phyloP scores from a whole-genome alignment of 2,329 filamentous ascomycete genomes.

The Ceratocystis colombiana region DNA sequence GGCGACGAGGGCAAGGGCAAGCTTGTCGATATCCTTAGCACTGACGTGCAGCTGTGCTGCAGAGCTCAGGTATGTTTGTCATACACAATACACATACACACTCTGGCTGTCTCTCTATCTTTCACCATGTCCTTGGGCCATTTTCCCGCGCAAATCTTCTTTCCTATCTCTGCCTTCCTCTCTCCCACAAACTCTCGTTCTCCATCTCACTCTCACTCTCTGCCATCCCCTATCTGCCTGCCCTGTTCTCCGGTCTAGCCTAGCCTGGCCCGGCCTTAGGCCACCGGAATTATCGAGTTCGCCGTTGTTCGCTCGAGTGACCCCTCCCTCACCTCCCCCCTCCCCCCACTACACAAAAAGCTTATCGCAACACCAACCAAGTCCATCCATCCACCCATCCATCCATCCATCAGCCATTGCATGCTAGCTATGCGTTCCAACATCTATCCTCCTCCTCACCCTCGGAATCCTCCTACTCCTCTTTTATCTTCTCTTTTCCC shows the following conservation, averaged over 20 bases:
- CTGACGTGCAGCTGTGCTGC: conserved; percentile 26
- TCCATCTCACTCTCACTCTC: background rate
- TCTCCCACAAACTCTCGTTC: background rate
- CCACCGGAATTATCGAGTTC: background rate
- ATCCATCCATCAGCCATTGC: background rate
- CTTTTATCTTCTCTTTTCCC: background rate
- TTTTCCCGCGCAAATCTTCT: conserved; percentile 9
- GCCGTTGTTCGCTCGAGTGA: background rate
- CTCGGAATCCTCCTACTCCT: background rate
- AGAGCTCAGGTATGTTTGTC: conserved; percentile 24
- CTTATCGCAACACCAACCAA: conserved; percentile 5
- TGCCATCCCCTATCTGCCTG: background rate
- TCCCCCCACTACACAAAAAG: background rate
- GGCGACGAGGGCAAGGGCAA: conserved; percentile 26
- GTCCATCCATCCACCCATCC: background rate
- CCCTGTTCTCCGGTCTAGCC: background rate
- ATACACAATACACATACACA: background rate
- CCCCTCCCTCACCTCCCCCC: background rate
- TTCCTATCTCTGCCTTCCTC: conserved; percentile 8
- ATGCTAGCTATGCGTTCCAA: background rate
- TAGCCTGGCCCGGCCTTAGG: background rate
- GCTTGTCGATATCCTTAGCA: conserved; percentile 24
- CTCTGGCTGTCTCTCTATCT: background rate
- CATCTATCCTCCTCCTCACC: background rate
- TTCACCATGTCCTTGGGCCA: background rate